A percentile compares a stretch with the other conserved stretches of the same genome.
Evolutionary conservation across 805 yeast genomes (phyloP).

Genomic region (Wickerhamomyces silvicola): DNA sequence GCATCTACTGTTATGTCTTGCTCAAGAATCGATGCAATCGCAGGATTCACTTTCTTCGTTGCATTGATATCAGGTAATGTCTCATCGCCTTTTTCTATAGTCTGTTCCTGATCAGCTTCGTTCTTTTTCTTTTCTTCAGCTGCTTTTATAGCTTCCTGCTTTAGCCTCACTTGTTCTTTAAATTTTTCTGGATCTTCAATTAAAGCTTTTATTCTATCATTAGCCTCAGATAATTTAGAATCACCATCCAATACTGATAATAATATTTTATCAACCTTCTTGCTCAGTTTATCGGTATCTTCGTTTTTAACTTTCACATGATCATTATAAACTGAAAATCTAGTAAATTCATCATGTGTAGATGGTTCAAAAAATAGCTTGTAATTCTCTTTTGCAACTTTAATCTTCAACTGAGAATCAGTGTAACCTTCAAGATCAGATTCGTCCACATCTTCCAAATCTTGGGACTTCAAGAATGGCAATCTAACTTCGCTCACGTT

Average conservation of each 20-base stretch:
- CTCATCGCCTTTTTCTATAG: slow-evolving; percentile 19
- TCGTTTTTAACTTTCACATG: slow-evolving; percentile 25
- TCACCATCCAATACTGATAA: slow-evolving; percentile 19
- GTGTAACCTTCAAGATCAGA: slow-evolving; percentile 53
- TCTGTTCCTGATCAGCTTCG: slow-evolving; percentile 15
- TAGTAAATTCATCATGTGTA: slow-evolving; percentile 72
- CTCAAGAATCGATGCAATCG: slow-evolving; percentile 17
- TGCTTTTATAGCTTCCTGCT: too few relatives aligned
- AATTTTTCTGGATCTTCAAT: slow-evolving; percentile 18
- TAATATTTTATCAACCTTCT: slow-evolving; percentile 32
- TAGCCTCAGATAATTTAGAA: too few relatives aligned
- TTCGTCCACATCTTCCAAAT: slow-evolving; percentile 37
- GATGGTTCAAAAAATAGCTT: slow-evolving; percentile 73
- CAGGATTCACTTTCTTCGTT: slow-evolving; percentile 17
- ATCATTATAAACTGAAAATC: slow-evolving; percentile 45
- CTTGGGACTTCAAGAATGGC: slow-evolving; percentile 65
- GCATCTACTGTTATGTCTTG: slow-evolving; percentile 34
- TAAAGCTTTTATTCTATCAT: slow-evolving; percentile 18
- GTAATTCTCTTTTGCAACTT: slow-evolving; percentile 72
- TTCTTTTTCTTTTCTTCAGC: slow-evolving; percentile 7
- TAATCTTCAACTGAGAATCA: slow-evolving; percentile 67
- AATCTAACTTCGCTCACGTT: slow-evolving; percentile 66
- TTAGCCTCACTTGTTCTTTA: slow-evolving; percentile 5
- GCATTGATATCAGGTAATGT: slow-evolving; percentile 11
- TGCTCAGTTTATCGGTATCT: slow-evolving; percentile 28